These are phyloP conservation scores for Didymella pinodella DNA, from an alignment of 2,329 filamentous ascomycete genomes.

Conservation along the genomic window DNA sequence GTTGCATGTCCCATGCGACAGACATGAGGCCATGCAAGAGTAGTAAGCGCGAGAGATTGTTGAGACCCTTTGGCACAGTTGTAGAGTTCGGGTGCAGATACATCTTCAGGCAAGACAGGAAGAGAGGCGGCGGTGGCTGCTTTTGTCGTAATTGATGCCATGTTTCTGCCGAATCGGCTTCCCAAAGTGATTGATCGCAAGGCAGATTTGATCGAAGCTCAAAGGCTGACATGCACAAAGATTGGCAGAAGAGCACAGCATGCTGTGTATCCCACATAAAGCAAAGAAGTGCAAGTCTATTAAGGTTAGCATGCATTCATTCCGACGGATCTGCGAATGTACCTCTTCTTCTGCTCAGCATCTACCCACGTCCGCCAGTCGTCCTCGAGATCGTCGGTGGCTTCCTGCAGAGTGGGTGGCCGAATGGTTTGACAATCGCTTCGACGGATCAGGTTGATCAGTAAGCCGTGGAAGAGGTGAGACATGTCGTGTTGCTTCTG, in stretches of 20 bases:
- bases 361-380: slow-evolving; percentile 64
- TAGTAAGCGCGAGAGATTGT: slow-evolving; percentile 62
- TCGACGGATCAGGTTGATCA: slow-evolving; percentile 63
- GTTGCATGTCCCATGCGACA: slow-evolving; percentile 67
- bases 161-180: slow-evolving; percentile 61
- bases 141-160: slow-evolving; percentile 58
- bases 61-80: slow-evolving; percentile 53
- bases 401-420: slow-evolving; percentile 47
- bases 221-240: slow-evolving; percentile 71
- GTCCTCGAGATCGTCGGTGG: slow-evolving; percentile 53
- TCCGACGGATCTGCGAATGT: not conserved
- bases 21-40: slow-evolving; percentile 70
- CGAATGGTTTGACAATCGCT: slow-evolving; percentile 61
- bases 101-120: slow-evolving; percentile 63
- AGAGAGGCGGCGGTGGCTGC: slow-evolving; percentile 53
- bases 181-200: slow-evolving; percentile 64
- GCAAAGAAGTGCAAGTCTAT: slow-evolving; percentile 63
- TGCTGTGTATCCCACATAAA: slow-evolving; percentile 74
- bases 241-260: slow-evolving; percentile 71
- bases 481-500: slow-evolving; percentile 71
- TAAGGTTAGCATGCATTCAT: not conserved
- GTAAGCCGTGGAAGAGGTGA: slow-evolving; percentile 65
- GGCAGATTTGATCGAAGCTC: slow-evolving; percentile 66
- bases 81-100: slow-evolving; percentile 59
- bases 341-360: slow-evolving; percentile 66